Evolutionary conservation across 2,329 filamentous ascomycete species (phyloP).

Genomic region (Colletotrichum sp.): DNA sequence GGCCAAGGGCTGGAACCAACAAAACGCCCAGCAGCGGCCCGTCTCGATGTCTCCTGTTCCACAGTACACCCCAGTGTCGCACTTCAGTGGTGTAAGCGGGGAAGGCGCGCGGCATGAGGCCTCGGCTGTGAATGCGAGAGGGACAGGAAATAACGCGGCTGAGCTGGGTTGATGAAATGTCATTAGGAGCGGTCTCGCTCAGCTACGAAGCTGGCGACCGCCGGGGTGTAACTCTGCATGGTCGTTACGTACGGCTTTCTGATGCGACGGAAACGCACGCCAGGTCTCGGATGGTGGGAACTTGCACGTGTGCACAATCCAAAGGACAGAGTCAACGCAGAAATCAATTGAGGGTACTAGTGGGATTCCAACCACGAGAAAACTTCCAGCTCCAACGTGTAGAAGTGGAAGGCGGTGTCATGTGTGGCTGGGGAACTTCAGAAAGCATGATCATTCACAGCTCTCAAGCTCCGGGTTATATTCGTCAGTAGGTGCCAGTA

Average conservation of each 20-base stretch:
- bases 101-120: not conserved
- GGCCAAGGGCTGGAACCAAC: not conserved
- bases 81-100: not conserved
- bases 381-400: not conserved
- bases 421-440: not conserved
- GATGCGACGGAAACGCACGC: too few relatives aligned
- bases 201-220: not conserved
- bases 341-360: not conserved
- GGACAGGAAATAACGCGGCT: not conserved
- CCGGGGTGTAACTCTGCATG: not conserved
- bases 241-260: not conserved
- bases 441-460: not conserved
- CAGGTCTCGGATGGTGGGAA: too few relatives aligned
- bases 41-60: not conserved
- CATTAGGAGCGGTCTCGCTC: not conserved
- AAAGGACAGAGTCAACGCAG: not conserved
- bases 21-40: not conserved
- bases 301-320: not conserved
- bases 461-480: not conserved
- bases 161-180: not conserved
- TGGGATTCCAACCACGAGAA: not conserved
- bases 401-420: not conserved
- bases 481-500: not conserved
- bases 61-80: not conserved
- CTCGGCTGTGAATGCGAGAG: not conserved